These are phyloP conservation scores for Houttuynia cordata DNA, from an alignment of 164 flowering plant species.

Conservation along the genomic window DNA sequence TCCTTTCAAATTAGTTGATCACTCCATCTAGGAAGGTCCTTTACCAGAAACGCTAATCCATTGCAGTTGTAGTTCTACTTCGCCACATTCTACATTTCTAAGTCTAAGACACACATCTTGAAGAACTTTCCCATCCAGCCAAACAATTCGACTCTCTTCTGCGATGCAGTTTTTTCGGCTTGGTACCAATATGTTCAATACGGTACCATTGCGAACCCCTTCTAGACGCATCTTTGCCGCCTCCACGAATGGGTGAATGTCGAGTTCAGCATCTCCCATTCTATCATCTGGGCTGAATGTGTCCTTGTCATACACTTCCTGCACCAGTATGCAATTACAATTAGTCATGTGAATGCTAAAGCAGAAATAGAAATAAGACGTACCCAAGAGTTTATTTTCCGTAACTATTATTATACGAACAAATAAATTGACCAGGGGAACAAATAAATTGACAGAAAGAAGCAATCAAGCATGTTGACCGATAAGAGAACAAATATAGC, in stretches of 20 bases:
- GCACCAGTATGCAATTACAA: constrained; percentile 11
- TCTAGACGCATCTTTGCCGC: constrained; percentile 33
- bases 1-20: no score
- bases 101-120: constrained; percentile 52
- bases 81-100: constrained; percentile 71
- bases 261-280: constrained; percentile 77
- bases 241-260: constrained; percentile 35
- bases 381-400: no score
- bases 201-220: constrained; percentile 37
- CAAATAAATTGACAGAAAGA: no score
- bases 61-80: constrained; percentile 49
- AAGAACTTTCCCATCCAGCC: constrained; percentile 36
- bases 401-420: no score
- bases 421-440: no score
- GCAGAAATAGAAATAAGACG: no score
- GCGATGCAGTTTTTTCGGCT: constrained; percentile 49
- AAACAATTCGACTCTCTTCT: constrained; percentile 46
- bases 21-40: neutral
- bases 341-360: neutral
- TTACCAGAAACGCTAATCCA: constrained; percentile 51
- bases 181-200: constrained; percentile 33
- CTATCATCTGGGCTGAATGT: constrained; percentile 52
- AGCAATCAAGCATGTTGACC: no score
- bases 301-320: constrained; percentile 64
- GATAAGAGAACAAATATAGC: no score